Conservation (phyloP, 306 rosid genomes). For the Lathyrus tuberosus region DNA sequence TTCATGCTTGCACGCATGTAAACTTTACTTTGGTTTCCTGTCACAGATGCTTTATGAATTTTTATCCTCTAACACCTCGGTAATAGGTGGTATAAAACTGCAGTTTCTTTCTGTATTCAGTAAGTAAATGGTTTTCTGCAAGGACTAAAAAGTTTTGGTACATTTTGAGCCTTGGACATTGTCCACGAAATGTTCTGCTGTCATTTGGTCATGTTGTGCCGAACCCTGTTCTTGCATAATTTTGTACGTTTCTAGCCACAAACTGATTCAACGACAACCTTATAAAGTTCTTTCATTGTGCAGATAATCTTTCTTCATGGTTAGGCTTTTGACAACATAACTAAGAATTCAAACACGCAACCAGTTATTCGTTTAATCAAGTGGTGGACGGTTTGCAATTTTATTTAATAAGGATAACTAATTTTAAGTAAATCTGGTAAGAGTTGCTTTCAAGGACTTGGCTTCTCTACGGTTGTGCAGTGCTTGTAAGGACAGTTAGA, state of each 20-base stretch:
- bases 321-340: conserved; percentile 10
- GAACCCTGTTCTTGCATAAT: too few species aligned
- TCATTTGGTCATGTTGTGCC: neutral
- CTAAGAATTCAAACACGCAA: neutral
- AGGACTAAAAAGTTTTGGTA: neutral
- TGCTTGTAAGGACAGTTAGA: too few species aligned
- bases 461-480: too few species aligned
- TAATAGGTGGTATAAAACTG: conserved; percentile 32
- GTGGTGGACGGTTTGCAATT: neutral
- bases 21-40: conserved; percentile 38
- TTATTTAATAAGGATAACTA: neutral
- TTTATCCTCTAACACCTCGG: conserved; percentile 30
- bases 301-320: neutral
- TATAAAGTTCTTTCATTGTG: neutral
- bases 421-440: neutral
- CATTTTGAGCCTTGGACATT: neutral
- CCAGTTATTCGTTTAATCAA: neutral
- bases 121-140: conserved; percentile 17
- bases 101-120: conserved; percentile 37
- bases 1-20: conserved; percentile 42
- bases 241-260: neutral
- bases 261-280: neutral
- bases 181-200: neutral
- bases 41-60: conserved; percentile 18
- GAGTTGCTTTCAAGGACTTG: neutral